Percentiles rank a stretch among this genome's conserved stretches.
phyloP scores from a whole-genome alignment of 2,329 filamentous ascomycete genomes.

The Neofusicoccum ribis region DNA sequence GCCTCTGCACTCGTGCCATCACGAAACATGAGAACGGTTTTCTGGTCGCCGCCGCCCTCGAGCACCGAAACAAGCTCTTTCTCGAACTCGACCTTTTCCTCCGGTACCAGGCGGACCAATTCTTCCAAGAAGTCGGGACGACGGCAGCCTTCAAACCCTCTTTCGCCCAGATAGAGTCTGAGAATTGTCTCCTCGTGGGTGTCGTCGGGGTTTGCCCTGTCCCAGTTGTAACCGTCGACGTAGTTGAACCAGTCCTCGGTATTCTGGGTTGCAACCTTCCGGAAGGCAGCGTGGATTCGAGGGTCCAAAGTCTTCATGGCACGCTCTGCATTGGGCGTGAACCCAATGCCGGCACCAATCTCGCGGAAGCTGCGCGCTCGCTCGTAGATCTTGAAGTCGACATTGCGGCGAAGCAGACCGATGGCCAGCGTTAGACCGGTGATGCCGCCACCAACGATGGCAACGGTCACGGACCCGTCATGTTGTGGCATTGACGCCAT shows the following conservation, averaged over 20 bases:
- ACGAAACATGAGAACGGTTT: conserved; percentile 35
- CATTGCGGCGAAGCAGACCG: conserved; percentile 26
- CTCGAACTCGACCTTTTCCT: conserved; percentile 14
- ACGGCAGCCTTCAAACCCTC: conserved; percentile 23
- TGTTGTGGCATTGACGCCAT: too few species aligned
- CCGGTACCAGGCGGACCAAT: conserved; percentile 20
- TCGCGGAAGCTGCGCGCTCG: conserved; percentile 27
- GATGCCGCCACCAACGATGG: conserved; percentile 32
- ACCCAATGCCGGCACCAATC: conserved; percentile 30
- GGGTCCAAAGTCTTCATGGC: neutral
- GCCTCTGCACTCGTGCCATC: conserved; percentile 31
- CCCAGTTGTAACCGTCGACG: conserved; percentile 20
- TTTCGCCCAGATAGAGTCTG: conserved; percentile 22
- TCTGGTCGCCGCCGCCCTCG: conserved; percentile 24
- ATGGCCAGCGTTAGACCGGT: conserved; percentile 31
- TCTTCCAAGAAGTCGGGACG: conserved; percentile 21
- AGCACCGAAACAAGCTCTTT: conserved; percentile 19
- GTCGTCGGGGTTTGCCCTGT: neutral
- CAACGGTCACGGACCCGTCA: neutral
- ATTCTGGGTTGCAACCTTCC: neutral
- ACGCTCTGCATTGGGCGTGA: conserved; percentile 17
- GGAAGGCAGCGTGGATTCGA: neutral
- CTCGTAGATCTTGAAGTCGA: conserved; percentile 33
- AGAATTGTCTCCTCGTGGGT: conserved; percentile 22
- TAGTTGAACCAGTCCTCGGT: conserved; percentile 19